Evolutionary conservation across 2,329 filamentous ascomycete species (phyloP).

Genomic region (Xylariomycetidae sp.): DNA sequence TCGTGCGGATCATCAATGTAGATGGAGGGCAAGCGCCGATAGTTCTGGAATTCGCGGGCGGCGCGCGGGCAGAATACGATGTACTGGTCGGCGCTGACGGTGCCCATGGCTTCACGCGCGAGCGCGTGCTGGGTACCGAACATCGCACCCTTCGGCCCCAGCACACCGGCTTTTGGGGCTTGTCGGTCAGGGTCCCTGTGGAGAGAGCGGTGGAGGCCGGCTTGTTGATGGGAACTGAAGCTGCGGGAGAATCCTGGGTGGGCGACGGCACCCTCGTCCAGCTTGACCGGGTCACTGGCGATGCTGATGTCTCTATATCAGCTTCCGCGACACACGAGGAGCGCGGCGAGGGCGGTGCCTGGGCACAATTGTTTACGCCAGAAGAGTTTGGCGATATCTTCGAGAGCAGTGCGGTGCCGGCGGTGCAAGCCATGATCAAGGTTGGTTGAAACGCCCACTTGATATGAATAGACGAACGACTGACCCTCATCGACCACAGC

Average conservation of each 20-base stretch:
- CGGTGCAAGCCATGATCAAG: too few relatives aligned
- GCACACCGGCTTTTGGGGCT: slow-evolving; percentile 21
- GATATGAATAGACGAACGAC: slow-evolving; percentile 14
- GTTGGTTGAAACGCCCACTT: too few relatives aligned
- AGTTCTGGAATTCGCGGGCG: slow-evolving; percentile 21
- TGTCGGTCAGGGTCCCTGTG: slow-evolving; percentile 21
- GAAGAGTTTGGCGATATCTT: slow-evolving; percentile 26
- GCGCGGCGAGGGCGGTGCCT: slow-evolving; percentile 9
- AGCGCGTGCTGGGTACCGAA: slow-evolving; percentile 18
- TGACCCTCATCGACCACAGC: slow-evolving; percentile 8
- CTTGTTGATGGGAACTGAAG: slow-evolving; percentile 23
- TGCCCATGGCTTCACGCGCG: slow-evolving; percentile 16
- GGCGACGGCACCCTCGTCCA: slow-evolving; percentile 22
- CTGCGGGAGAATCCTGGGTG: too few relatives aligned
- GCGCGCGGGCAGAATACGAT: slow-evolving; percentile 23
- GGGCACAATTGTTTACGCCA: slow-evolving; percentile 24
- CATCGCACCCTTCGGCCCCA: slow-evolving; percentile 14
- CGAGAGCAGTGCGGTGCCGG: too few relatives aligned
- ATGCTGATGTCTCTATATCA: slow-evolving; percentile 22
- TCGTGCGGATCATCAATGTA: slow-evolving; percentile 18
- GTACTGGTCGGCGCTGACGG: slow-evolving; percentile 24
- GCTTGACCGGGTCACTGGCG: slow-evolving; percentile 18
- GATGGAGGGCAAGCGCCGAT: slow-evolving; percentile 4
- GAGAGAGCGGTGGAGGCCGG: slow-evolving; percentile 16
- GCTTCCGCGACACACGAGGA: slow-evolving; percentile 13